Evolutionary conservation across 192 early-diverging fungal genomes (phyloP).

Genomic region (Podila clonocystis): DNA sequence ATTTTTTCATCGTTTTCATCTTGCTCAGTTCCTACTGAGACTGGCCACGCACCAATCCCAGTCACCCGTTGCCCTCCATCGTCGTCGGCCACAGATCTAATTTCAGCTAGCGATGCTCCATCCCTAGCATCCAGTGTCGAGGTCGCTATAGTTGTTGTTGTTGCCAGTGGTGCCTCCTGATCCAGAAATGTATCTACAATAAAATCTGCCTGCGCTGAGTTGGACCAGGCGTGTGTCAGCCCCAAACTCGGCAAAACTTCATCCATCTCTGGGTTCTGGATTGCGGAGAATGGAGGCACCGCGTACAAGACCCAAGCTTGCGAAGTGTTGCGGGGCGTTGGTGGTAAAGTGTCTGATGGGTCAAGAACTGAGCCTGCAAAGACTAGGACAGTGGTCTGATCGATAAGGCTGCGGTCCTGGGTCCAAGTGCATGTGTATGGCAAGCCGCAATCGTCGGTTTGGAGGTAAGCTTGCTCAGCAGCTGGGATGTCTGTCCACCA

Average conservation of each 20-base stretch:
- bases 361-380: conserved; percentile 3
- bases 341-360: conserved; percentile 2
- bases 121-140: not conserved
- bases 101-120: too few species aligned
- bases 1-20: not conserved
- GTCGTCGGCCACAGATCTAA: too few species aligned
- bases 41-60: too few species aligned
- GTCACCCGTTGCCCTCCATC: too few species aligned
- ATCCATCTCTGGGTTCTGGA: not conserved
- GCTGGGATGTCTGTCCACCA: conserved; percentile 17
- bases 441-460: conserved; percentile 10
- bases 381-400: not conserved
- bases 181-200: not conserved
- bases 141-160: not conserved
- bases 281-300: not conserved
- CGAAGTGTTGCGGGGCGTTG: not conserved
- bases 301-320: conserved; percentile 23
- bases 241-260: not conserved
- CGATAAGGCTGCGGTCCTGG: not conserved
- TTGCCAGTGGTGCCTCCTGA: not conserved
- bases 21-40: too few species aligned
- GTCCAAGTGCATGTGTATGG: conserved; percentile 17
- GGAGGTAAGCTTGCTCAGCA: not conserved
- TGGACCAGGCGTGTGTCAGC: not conserved
- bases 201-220: not conserved